Evolutionary conservation across 2,329 filamentous ascomycete genomes (phyloP).

Genomic region (Colletotrichum coccodes): DNA sequence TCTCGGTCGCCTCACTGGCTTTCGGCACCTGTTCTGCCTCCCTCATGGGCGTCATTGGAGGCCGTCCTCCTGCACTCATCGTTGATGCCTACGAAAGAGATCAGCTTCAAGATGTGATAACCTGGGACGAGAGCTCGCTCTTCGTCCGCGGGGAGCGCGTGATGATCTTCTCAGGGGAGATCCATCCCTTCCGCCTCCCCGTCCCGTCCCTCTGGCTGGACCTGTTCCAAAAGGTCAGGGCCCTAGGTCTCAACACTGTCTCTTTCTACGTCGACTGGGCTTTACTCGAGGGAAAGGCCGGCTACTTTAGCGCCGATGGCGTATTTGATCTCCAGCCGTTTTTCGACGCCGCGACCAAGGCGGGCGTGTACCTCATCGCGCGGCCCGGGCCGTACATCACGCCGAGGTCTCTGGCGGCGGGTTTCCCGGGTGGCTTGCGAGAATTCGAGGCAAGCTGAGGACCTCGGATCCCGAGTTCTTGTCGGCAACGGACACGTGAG

Average conservation of each 20-base stretch:
- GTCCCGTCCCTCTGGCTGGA: slow-evolving; percentile 69
- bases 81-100: slow-evolving; percentile 37
- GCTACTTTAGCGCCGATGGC: slow-evolving; percentile 75
- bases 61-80: slow-evolving; percentile 34
- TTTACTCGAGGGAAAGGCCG: slow-evolving; percentile 77
- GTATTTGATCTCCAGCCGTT: slow-evolving; percentile 79
- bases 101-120: slow-evolving; percentile 57
- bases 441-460: slow-evolving; percentile 71
- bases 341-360: slow-evolving; percentile 77
- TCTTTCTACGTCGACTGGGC: slow-evolving; percentile 87
- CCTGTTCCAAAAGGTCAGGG: slow-evolving; percentile 84
- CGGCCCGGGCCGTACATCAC: slow-evolving; percentile 79
- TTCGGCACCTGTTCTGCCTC: slow-evolving; percentile 30
- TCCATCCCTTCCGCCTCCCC: slow-evolving; percentile 72
- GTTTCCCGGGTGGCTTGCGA: slow-evolving; percentile 82
- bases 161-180: slow-evolving; percentile 78
- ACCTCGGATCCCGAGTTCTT: slow-evolving; percentile 72
- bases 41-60: slow-evolving; percentile 29
- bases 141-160: slow-evolving; percentile 76
- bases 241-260: slow-evolving; percentile 81
- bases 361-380: slow-evolving; percentile 82
- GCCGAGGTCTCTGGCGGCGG: slow-evolving; percentile 81
- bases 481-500: slow-evolving; percentile 72
- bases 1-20: slow-evolving; percentile 24
- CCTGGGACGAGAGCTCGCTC: slow-evolving; percentile 78